phyloP scores from a whole-genome alignment of 169 alveolate species.

The Theileria annulata region DNA sequence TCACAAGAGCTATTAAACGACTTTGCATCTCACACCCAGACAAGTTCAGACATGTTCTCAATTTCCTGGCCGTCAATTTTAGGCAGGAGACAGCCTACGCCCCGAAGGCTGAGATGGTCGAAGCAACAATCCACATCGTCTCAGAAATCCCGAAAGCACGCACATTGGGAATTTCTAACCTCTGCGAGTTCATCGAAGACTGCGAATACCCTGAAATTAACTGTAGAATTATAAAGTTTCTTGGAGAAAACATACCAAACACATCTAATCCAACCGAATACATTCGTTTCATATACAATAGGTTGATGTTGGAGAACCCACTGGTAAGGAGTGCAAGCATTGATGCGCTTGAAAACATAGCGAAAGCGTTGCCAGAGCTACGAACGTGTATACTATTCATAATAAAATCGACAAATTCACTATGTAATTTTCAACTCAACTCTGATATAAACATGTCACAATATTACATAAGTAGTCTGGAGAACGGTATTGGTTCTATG shows the following conservation, averaged over 20 bases:
- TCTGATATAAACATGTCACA: neutral
- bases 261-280: slow-evolving; percentile 88
- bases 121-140: slow-evolving; percentile 89
- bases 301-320: slow-evolving; percentile 94
- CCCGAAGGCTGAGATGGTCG: slow-evolving; percentile 88
- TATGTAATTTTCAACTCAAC: neutral
- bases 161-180: slow-evolving; percentile 85
- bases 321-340: slow-evolving; percentile 96
- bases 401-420: slow-evolving; percentile 19
- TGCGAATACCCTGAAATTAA: slow-evolving; percentile 92
- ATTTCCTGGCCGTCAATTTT: slow-evolving; percentile 87
- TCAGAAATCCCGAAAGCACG: slow-evolving; percentile 77
- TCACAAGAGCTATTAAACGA: slow-evolving; percentile 88
- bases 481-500: neutral
- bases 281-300: slow-evolving; percentile 94
- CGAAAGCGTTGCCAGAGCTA: slow-evolving; percentile 67
- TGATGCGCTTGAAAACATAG: slow-evolving; percentile 91
- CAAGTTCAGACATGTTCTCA: slow-evolving; percentile 86
- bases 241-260: slow-evolving; percentile 90
- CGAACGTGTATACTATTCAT: slow-evolving; percentile 69
- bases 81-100: slow-evolving; percentile 89
- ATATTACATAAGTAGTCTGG: neutral
- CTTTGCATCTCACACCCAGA: slow-evolving; percentile 91
- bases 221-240: slow-evolving; percentile 83
- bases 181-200: slow-evolving; percentile 97